These are phyloP conservation scores for Trifolium fragiferum DNA, from an alignment of 306 rosid species.

Conservation along the genomic window DNA sequence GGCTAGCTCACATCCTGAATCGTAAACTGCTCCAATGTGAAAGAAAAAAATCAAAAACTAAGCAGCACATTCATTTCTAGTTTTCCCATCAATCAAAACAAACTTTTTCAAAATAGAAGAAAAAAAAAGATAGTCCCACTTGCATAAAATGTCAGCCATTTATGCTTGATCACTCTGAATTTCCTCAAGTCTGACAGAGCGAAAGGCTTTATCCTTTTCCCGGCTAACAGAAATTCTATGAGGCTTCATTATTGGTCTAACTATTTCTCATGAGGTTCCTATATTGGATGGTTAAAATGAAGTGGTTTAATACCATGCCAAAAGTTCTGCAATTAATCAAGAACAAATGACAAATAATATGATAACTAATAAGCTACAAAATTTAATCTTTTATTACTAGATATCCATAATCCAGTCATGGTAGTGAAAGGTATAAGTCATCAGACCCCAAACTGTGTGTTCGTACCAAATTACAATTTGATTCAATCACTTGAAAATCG, in stretches of 20 bases:
- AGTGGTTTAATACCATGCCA: not conserved
- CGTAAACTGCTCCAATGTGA: not conserved
- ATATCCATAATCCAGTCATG: too few relatives aligned
- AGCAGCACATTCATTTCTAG: not conserved
- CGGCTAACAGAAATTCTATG: not conserved
- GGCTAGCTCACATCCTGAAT: slow-evolving; percentile 13
- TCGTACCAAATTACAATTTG: too few relatives aligned
- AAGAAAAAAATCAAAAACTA: not conserved
- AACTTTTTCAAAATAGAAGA: not conserved
- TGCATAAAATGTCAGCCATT: not conserved
- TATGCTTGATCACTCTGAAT: slow-evolving; percentile 21
- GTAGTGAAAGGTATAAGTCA: too few relatives aligned
- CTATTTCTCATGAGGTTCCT: not conserved
- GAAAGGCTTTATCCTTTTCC: slow-evolving; percentile 13
- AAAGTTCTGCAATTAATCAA: too few relatives aligned
- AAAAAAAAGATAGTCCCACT: not conserved
- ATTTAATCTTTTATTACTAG: too few relatives aligned
- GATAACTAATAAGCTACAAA: too few relatives aligned
- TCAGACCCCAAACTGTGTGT: too few relatives aligned
- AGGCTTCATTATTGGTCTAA: not conserved
- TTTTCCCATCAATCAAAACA: not conserved
- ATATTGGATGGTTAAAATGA: slow-evolving; percentile 1
- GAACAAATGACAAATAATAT: too few relatives aligned
- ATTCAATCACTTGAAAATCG: too few relatives aligned
- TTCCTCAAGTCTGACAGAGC: slow-evolving; percentile 1